Percentiles rank a stretch among this genome's conserved stretches.
Conservation (phyloP, 225 moss, liverwort and hornwort genomes). For the Physcomitrium patens region DNA sequence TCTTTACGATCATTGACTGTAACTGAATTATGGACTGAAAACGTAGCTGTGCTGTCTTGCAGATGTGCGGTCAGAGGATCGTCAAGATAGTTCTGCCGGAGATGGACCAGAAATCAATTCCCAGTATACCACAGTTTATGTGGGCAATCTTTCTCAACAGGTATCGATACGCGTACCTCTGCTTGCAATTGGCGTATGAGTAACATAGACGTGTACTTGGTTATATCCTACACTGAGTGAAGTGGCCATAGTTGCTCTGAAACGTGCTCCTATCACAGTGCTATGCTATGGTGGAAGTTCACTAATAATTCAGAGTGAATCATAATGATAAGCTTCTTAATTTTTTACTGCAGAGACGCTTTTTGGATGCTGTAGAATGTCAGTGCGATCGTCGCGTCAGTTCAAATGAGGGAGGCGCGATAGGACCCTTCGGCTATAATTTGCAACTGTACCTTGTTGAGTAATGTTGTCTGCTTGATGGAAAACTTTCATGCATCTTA, state of each 20-base stretch:
- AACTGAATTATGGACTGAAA: not conserved
- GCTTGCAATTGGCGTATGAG: slow-evolving; percentile 18
- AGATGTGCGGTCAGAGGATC: slow-evolving; percentile 81
- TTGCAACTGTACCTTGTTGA: slow-evolving; percentile 20
- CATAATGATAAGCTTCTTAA: slow-evolving; percentile 35
- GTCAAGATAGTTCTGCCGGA: slow-evolving; percentile 66
- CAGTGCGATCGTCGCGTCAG: slow-evolving; percentile 36
- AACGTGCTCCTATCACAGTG: slow-evolving; percentile 26
- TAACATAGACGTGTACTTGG: not conserved
- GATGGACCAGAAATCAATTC: slow-evolving; percentile 91
- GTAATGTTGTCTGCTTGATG: slow-evolving; percentile 3
- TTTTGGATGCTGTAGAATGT: slow-evolving; percentile 45
- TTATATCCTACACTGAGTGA: slow-evolving; percentile 11
- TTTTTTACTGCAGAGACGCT: slow-evolving; percentile 28
- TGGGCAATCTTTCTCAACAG: slow-evolving; percentile 93
- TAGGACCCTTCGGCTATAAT: slow-evolving; percentile 21
- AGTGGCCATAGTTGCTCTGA: slow-evolving; percentile 22
- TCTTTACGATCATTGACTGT: not conserved
- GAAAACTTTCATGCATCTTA: not conserved
- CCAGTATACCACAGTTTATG: slow-evolving; percentile 93
- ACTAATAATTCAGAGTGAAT: slow-evolving; percentile 35
- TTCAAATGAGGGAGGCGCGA: slow-evolving; percentile 16
- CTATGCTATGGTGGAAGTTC: slow-evolving; percentile 35
- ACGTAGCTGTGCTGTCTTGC: slow-evolving; percentile 25
- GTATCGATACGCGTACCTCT: slow-evolving; percentile 36